These are phyloP conservation scores for Suillus decipiens DNA, from an alignment of 768 basidiomycete genomes.

Conservation along the genomic window DNA sequence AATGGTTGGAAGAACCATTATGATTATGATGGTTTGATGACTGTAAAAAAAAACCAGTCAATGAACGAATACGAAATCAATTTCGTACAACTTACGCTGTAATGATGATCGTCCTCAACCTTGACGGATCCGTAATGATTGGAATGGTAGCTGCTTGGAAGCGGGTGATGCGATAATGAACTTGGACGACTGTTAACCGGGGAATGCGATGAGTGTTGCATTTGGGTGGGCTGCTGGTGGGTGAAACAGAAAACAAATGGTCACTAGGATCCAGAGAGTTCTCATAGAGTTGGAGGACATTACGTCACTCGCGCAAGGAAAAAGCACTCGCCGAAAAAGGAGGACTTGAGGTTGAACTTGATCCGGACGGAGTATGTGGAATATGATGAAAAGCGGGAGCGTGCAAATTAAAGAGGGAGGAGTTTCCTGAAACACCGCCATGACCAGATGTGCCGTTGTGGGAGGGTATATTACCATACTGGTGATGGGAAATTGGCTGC, in stretches of 20 bases:
- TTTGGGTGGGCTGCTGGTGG: constrained; percentile 64
- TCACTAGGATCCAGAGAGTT: constrained; percentile 61
- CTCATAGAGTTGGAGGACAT: constrained; percentile 33
- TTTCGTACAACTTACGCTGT: constrained; percentile 42
- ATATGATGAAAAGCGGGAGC: constrained; percentile 59
- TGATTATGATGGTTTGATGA: constrained; percentile 39
- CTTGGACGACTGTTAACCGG: constrained; percentile 50
- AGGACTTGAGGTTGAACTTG: constrained; percentile 72
- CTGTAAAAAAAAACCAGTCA: constrained; percentile 1
- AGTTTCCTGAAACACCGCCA: constrained; percentile 33
- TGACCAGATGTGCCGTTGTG: constrained; percentile 43
- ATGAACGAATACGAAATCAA: not conserved
- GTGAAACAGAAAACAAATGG: constrained; percentile 38
- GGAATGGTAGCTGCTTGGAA: constrained; percentile 45
- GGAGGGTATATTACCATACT: constrained; percentile 45
- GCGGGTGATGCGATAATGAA: constrained; percentile 39
- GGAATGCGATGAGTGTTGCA: constrained; percentile 58
- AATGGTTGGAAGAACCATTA: constrained; percentile 39
- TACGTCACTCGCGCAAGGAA: constrained; percentile 37
- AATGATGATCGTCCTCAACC: constrained; percentile 67
- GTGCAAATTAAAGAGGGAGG: constrained; percentile 53
- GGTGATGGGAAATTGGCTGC: constrained; percentile 50
- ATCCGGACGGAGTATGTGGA: constrained; percentile 71
- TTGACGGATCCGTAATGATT: constrained; percentile 59
- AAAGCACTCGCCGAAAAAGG: constrained; percentile 86